phyloP scores from a whole-genome alignment of 139 green algal genomes.

The Tetradesmus obliquus region DNA sequence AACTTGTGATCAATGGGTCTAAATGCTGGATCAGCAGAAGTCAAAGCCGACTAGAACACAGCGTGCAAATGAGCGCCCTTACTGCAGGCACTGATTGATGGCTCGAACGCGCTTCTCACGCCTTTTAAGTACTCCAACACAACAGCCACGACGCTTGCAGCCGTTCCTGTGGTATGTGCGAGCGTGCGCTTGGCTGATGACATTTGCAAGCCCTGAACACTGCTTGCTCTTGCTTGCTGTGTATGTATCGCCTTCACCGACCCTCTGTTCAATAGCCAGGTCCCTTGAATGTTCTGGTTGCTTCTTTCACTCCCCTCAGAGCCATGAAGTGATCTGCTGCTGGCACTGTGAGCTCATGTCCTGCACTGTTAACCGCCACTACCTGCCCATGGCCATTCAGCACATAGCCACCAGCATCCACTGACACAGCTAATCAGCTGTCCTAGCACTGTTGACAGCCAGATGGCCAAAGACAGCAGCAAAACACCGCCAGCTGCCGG shows the following conservation, averaged over 20 bases:
- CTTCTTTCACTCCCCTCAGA: neutral
- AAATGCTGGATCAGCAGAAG: neutral
- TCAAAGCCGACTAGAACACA: neutral
- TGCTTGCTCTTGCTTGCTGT: neutral
- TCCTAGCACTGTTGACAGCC: neutral
- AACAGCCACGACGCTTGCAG: too few relatives aligned
- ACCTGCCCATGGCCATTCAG: neutral
- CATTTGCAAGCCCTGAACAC: neutral
- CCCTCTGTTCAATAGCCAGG: too few relatives aligned
- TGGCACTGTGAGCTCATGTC: neutral
- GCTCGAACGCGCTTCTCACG: neutral
- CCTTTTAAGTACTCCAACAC: neutral
- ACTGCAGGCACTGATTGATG: neutral
- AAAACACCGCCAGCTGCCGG: neutral
- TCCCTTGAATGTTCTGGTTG: neutral
- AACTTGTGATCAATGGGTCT: neutral
- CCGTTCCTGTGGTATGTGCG: too few relatives aligned
- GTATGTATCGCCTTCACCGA: too few relatives aligned
- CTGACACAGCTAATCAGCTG: neutral
- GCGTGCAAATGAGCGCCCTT: neutral
- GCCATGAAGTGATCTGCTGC: neutral
- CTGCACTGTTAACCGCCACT: neutral
- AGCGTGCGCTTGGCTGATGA: neutral
- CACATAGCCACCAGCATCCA: neutral
- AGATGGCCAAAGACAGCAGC: neutral